Evolutionary conservation across 176 grass and related monocot genomes (phyloP).

Genomic region (Otatea glauca): DNA sequence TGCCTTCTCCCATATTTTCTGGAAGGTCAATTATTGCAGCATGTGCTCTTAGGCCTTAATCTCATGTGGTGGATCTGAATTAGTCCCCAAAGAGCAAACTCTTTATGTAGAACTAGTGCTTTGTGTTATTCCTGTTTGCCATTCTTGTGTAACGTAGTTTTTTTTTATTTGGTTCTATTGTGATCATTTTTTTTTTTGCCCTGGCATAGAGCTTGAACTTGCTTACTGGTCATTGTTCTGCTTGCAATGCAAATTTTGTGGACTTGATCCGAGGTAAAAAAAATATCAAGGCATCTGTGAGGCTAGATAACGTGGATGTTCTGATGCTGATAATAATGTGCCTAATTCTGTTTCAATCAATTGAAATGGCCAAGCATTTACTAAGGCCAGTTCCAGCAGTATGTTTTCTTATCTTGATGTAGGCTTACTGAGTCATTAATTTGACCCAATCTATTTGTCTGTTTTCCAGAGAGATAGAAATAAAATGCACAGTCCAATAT

Average conservation of each 20-base stretch:
- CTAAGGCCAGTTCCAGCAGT: not conserved
- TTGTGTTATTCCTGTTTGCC: not conserved
- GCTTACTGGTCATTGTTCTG: conserved; percentile 2
- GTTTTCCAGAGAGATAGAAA: not conserved
- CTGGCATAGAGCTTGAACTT: not conserved
- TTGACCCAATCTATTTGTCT: not conserved
- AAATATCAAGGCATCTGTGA: not conserved
- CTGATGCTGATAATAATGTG: not conserved
- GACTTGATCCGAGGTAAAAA: not conserved
- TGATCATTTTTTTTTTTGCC: not conserved
- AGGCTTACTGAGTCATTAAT: not conserved
- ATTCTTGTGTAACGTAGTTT: not conserved
- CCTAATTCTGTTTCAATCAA: not conserved
- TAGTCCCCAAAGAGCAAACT: not conserved
- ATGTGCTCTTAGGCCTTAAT: not conserved
- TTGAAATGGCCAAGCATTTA: not conserved
- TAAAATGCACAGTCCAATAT: not conserved
- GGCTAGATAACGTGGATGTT: conserved; percentile 7
- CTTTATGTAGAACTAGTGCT: conserved; percentile 6
- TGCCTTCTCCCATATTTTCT: not conserved
- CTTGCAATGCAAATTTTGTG: not conserved
- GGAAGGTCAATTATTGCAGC: not conserved
- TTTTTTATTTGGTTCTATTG: not conserved
- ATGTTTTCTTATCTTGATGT: conserved; percentile 19
- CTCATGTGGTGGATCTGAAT: not conserved